phyloP scores from a whole-genome alignment of 2,329 filamentous ascomycete species.

The Claviceps maximensis region DNA sequence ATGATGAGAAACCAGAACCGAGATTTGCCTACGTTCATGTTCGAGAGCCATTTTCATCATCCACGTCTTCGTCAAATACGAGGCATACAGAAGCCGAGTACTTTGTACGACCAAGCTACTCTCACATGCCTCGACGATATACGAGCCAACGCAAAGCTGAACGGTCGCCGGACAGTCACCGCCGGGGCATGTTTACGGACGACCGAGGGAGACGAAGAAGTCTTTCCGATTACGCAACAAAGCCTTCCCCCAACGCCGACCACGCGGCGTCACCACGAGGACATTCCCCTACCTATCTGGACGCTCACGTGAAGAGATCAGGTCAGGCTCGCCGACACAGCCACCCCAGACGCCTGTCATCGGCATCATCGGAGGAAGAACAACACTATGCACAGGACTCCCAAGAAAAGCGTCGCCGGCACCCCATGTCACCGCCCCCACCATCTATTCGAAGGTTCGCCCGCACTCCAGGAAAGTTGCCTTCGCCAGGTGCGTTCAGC shows the following conservation, averaged over 20 bases:
- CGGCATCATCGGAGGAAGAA: conserved; percentile 29
- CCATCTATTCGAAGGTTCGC: conserved; percentile 22
- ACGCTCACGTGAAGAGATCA: conserved; percentile 20
- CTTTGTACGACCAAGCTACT: conserved; percentile 24
- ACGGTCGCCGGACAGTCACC: conserved; percentile 22
- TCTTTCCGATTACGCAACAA: conserved; percentile 36
- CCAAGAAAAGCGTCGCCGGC: conserved; percentile 13
- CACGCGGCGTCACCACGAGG: conserved; percentile 11
- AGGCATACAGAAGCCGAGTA: conserved; percentile 20
- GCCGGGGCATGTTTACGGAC: conserved; percentile 26
- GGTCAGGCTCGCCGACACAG: conserved; percentile 31
- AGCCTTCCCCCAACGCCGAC: conserved; percentile 20
- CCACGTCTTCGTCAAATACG: conserved; percentile 13
- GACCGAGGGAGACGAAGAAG: conserved; percentile 32
- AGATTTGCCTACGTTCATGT: conserved; percentile 25
- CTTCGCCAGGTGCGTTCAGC: conserved; percentile 15
- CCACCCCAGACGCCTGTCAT: conserved; percentile 31
- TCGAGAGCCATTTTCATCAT: conserved; percentile 17
- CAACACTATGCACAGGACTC: conserved; percentile 18
- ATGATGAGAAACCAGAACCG: conserved; percentile 22
- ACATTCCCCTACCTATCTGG: conserved; percentile 20
- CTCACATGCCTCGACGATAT: conserved; percentile 27
- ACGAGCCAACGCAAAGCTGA: conserved; percentile 18
- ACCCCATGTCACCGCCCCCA: conserved; percentile 16
- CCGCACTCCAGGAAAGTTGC: conserved; percentile 15